These are phyloP conservation scores for Paramecium octaurelia DNA, from an alignment of 73 alveolate species.

Conservation along the genomic window DNA sequence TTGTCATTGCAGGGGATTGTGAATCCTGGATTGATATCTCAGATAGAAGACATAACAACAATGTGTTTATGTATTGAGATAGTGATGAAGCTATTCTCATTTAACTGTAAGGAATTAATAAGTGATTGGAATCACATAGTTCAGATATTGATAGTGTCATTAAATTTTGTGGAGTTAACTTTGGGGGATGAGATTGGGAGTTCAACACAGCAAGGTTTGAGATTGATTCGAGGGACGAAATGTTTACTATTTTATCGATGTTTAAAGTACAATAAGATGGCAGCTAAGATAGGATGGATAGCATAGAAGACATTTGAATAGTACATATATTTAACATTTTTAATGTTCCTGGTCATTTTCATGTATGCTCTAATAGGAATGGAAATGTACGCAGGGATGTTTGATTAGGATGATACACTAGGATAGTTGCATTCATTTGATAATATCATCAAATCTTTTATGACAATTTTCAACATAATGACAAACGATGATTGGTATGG, in stretches of 20 bases:
- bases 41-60: constrained; percentile 7
- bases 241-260: constrained; percentile 4
- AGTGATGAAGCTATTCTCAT: not conserved
- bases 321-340: not conserved
- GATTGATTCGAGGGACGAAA: constrained; percentile 16
- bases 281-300: not conserved
- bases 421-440: constrained; percentile 28
- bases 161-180: constrained; percentile 5
- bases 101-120: not conserved
- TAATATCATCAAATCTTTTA: not conserved
- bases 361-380: not conserved
- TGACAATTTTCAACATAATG: constrained; percentile 36
- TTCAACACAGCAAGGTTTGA: not conserved
- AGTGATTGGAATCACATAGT: not conserved
- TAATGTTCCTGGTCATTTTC: not conserved
- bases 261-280: not conserved
- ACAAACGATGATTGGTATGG: constrained; percentile 51
- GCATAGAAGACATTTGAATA: constrained; percentile 18
- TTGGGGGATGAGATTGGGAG: not conserved
- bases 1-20: not conserved
- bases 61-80: not conserved
- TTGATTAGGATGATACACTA: not conserved
- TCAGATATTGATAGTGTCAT: not conserved
- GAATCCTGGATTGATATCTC: not conserved
- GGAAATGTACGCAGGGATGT: not conserved